Evolutionary conservation across 768 basidiomycete genomes (phyloP), one percentile per base, ranked within the genome.

Genomic region (Podaxis mareebaensis): DNA sequence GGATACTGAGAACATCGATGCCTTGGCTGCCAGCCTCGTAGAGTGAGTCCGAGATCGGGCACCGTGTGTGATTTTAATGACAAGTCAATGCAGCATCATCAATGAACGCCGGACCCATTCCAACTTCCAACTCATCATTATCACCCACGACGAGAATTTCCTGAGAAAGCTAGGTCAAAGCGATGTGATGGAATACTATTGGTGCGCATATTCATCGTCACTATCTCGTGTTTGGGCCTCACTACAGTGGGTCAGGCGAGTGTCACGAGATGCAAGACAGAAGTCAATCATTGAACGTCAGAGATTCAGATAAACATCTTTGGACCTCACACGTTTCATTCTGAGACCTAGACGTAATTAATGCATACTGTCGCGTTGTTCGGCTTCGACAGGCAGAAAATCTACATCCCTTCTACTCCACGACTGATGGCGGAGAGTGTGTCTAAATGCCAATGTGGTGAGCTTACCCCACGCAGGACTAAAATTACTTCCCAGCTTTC

Each of bases 141-240:
- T 96, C 75, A 99, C 97, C 3, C 96, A 98, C 74, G 95, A 98
- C 77, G 96, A 99, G 75, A 91, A 87, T 64, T 99, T 99, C 80
- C 81, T 99, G 53, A 83, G 87, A 38, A 93, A 93, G 70, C 83
- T 99, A 28, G 95, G 96, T 1, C 92, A 95, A 65, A 85, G 85
- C 65, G 89, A 93, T 66, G 92, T 93, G n/a, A 91, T 99, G 85
- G 94, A 97, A 68, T 89, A 95, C 70, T 98, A 94, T 72, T 97
- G 95, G 95, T 93, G 66, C 69, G 87, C n/a, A 11, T 54, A 48
- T 33, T 58, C 52, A 7, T 59, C 22, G 48, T 30, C 53, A 20
- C 51, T 62, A 42, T 51, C 48, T 28, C 20, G 51, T 42, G 56
- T 53, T 58, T 64, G 54, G 62, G 40, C 13, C 60, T 61, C 39